Base-by-base conservation (phyloP, 352 stramenopile species). In the Pythium phragmitis region DNA sequence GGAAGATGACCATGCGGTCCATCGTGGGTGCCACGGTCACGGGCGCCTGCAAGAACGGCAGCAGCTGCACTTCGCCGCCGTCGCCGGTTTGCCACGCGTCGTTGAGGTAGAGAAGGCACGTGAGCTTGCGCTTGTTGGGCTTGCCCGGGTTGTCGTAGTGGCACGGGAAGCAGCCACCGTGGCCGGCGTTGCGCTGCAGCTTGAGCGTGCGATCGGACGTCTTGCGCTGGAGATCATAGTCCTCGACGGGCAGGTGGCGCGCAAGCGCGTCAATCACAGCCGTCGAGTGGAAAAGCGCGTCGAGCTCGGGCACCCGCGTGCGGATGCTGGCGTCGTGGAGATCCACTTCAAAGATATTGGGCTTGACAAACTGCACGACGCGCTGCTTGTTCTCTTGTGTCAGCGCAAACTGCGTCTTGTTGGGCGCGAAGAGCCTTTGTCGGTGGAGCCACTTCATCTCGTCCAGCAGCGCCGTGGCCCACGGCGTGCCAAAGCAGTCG, bases 261-360 rank as follows among this genome's bases (percentile, higher is more conserved):
- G 76, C 72, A 12, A 91, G 71, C 3, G 74, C 69, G 19, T 82
- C 63, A 19, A 88, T 65, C 23, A 89, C 60, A 45, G 75, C 76
- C 33, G 72, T 86, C 55, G 84, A 83, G 59, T 84, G 73, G 69
- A 88, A 88, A 9, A 89, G 68, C 19, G 77, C 79, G 43, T 88
- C 79, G 6, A 89, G 75, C 63, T 89, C 78, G 2, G 77, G 80
- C 34, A 90, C 80, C 50, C 81, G 82, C 8, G 56, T 53, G 11
- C 84, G 73, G 50, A 90, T 62, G 7, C 48, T 57, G 1, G 73
- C 78, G 61, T 92, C 85, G 60, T 93, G 84, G 36, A 95, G 63
- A 67, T 95, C 86, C 28, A 88, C 77, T 52, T 95, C 86, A 39
- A 76, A 95, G 62, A 95, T 92, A 66, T 92, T 72, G n/a, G 86